phyloP scores from a whole-genome alignment of 148 eudicot genomes.

The Vaccinium darrowii region DNA sequence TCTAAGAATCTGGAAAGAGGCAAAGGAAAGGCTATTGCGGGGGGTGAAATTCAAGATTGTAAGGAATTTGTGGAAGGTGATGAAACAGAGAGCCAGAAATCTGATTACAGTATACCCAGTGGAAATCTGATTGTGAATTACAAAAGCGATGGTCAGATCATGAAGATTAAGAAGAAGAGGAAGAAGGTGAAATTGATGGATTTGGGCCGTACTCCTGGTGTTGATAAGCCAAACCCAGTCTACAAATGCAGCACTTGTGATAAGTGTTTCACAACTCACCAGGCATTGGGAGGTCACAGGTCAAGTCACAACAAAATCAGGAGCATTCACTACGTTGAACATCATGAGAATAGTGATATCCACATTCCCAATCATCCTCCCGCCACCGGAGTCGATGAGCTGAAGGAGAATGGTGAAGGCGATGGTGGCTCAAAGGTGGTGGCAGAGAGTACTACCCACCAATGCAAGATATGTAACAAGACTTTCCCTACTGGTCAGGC shows the following conservation, averaged over 20 bases:
- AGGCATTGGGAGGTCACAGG: slow-evolving; percentile 58
- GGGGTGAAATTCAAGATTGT: background rate
- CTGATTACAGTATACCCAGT: background rate
- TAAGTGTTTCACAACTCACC: slow-evolving; percentile 40
- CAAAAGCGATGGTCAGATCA: background rate
- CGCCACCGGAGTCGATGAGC: background rate
- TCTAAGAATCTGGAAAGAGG: background rate
- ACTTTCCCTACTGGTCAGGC: slow-evolving; percentile 43
- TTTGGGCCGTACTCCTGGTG: slow-evolving; percentile 8
- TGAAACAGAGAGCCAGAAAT: background rate
- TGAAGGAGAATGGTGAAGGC: slow-evolving; percentile 13
- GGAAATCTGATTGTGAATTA: background rate
- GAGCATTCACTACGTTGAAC: background rate
- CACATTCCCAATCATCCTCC: background rate
- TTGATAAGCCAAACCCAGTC: slow-evolving; percentile 7
- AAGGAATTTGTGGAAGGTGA: background rate
- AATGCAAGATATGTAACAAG: slow-evolving; percentile 34
- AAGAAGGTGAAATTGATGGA: slow-evolving; percentile 30
- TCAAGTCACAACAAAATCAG: slow-evolving; percentile 43
- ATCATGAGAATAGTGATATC: background rate
- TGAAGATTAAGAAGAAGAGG: slow-evolving; percentile 21
- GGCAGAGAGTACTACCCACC: background rate
- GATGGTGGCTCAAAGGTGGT: background rate
- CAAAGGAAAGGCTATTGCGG: background rate
- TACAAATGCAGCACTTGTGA: slow-evolving; percentile 47